Evolutionary conservation across 106 monocot genomes (phyloP).

Genomic region (Alisma plantagoaquatica): DNA sequence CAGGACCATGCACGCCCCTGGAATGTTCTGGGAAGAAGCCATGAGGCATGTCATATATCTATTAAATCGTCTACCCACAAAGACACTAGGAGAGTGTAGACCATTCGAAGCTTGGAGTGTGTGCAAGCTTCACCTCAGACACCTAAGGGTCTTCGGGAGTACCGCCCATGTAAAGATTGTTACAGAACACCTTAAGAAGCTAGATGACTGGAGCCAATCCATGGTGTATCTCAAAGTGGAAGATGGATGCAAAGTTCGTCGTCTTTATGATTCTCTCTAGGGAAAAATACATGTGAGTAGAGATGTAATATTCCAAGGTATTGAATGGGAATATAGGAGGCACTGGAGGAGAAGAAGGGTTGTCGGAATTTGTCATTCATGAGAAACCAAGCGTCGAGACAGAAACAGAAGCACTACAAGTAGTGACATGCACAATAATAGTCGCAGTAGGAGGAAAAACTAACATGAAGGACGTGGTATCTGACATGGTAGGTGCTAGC

Average conservation of each 20-base stretch:
- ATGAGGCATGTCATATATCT: not conserved
- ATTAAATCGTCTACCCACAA: not conserved
- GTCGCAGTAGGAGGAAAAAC: no score
- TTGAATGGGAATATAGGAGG: not conserved
- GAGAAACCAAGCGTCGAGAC: not conserved
- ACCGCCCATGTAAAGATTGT: conserved; percentile 3
- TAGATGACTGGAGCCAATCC: conserved; percentile 1
- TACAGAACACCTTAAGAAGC: not conserved
- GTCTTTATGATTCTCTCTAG: no score
- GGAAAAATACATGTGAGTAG: not conserved
- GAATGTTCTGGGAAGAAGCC: no score
- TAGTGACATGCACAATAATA: not conserved
- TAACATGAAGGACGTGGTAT: no score
- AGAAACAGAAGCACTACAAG: not conserved
- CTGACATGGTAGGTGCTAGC: not conserved
- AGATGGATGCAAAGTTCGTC: not conserved
- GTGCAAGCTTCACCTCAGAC: conserved; percentile 1
- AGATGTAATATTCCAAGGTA: not conserved
- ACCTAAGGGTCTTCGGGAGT: not conserved
- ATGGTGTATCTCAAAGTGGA: not conserved
- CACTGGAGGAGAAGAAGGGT: not conserved
- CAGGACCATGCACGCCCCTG: conserved; percentile 4
- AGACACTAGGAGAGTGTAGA: not conserved
- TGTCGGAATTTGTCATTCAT: not conserved
- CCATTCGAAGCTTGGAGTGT: conserved; percentile 3